Evolutionary conservation across 108 stramenopile genomes (phyloP).

Genomic region (Skeletonema grethae): DNA sequence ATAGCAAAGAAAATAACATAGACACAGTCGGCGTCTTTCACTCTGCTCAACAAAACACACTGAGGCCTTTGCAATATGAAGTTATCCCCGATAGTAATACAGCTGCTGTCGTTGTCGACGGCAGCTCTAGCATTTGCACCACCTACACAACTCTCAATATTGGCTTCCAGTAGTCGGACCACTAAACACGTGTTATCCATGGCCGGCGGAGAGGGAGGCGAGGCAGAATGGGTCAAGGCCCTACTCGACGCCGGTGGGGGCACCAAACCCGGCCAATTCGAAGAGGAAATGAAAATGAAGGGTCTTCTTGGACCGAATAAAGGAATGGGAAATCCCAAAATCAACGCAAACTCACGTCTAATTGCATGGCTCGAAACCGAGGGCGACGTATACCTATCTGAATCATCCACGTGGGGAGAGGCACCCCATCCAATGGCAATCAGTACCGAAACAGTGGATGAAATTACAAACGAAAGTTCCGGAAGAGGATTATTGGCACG

Average conservation of each 20-base stretch:
- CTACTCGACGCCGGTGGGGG: constrained; percentile 62
- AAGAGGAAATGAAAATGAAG: constrained; percentile 88
- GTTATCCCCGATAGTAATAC: constrained; percentile 1
- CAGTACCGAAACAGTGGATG: constrained; percentile 90
- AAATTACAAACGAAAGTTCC: constrained; percentile 90
- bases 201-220: constrained; percentile 79
- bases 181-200: constrained; percentile 17
- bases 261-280: constrained; percentile 63
- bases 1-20: too few relatives aligned
- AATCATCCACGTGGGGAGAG: constrained; percentile 87
- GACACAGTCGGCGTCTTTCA: too few relatives aligned
- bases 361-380: constrained; percentile 79
- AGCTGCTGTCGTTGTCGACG: constrained; percentile 5
- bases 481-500: constrained; percentile 91
- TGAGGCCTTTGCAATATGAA: neutral
- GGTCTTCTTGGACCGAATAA: constrained; percentile 61
- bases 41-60: neutral
- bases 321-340: constrained; percentile 56
- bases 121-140: constrained; percentile 12
- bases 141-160: neutral
- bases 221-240: constrained; percentile 79
- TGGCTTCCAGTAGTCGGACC: neutral
- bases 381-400: constrained; percentile 82
- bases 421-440: constrained; percentile 96
- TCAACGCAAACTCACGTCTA: constrained; percentile 73